These are phyloP conservation scores for Karstenula rhodostoma DNA, from an alignment of 2,329 filamentous ascomycete species.

Conservation along the genomic window DNA sequence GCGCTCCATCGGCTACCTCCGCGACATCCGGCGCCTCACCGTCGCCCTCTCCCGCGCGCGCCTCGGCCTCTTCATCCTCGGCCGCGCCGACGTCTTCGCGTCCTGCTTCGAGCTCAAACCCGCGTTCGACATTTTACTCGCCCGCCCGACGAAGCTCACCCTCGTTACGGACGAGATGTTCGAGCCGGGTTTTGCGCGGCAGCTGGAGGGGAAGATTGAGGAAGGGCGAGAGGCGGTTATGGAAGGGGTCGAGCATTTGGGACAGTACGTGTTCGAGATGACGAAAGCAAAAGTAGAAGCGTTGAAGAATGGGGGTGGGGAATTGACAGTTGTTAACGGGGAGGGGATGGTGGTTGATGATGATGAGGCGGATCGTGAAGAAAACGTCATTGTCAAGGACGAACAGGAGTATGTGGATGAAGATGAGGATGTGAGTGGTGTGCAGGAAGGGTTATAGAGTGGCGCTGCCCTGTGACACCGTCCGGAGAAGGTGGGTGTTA, in stretches of 20 bases:
- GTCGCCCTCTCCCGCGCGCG: slow-evolving; percentile 93
- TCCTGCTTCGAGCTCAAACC: slow-evolving; percentile 85
- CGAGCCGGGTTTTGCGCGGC: slow-evolving; percentile 62
- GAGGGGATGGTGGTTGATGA: slow-evolving; percentile 46
- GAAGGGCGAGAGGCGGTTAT: slow-evolving; percentile 70
- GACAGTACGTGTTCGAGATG: slow-evolving; percentile 97
- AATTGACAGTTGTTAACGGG: slow-evolving; percentile 40
- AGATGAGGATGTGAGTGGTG: slow-evolving; percentile 2
- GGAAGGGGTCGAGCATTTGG: slow-evolving; percentile 91
- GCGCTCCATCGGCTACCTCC: slow-evolving; percentile 86
- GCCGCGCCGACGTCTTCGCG: slow-evolving; percentile 87
- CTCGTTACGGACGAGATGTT: slow-evolving; percentile 88
- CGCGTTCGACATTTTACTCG: slow-evolving; percentile 80
- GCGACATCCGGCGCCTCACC: slow-evolving; percentile 91
- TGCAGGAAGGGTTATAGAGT: background rate
- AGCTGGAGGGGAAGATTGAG: slow-evolving; percentile 55
- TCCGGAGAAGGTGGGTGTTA: background rate
- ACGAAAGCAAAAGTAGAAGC: slow-evolving; percentile 74
- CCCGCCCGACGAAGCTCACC: slow-evolving; percentile 80
- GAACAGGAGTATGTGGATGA: slow-evolving; percentile 8
- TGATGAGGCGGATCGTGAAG: slow-evolving; percentile 37
- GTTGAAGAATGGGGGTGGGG: slow-evolving; percentile 56
- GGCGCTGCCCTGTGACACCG: background rate
- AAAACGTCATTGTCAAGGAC: slow-evolving; percentile 10
- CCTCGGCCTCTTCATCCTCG: slow-evolving; percentile 90